Evolutionary conservation across 2,329 filamentous ascomycete genomes (phyloP).

Genomic region (Fusarium falciforme): DNA sequence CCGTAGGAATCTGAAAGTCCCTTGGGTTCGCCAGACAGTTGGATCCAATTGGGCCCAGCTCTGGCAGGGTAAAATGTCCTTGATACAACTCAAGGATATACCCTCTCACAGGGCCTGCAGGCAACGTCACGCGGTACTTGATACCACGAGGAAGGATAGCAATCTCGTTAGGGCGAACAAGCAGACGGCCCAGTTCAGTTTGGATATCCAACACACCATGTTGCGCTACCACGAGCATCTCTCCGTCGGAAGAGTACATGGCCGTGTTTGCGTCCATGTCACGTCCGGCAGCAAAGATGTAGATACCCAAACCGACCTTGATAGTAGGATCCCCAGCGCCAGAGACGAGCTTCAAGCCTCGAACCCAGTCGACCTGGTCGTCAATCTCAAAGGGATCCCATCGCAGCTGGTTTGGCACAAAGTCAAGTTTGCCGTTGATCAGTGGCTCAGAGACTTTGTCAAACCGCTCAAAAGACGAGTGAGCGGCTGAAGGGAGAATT

Average conservation of each 20-base stretch:
- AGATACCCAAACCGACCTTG: constrained; percentile 84
- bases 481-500: constrained; percentile 71
- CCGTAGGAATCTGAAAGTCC: constrained; percentile 80
- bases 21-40: constrained; percentile 78
- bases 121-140: constrained; percentile 75
- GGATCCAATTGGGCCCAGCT: constrained; percentile 78
- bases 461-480: constrained; percentile 58
- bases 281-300: constrained; percentile 81
- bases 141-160: constrained; percentile 79
- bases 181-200: constrained; percentile 78
- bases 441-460: background rate
- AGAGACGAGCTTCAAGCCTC: constrained; percentile 74
- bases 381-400: constrained; percentile 86
- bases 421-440: constrained; percentile 45
- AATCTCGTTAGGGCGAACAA: constrained; percentile 83
- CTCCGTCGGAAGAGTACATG: constrained; percentile 87
- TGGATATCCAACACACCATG: constrained; percentile 79
- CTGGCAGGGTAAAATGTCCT: constrained; percentile 76
- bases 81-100: constrained; percentile 82
- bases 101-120: constrained; percentile 70
- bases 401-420: constrained; percentile 78
- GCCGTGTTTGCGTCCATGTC: constrained; percentile 79
- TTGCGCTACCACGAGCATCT: constrained; percentile 81
- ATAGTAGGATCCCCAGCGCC: constrained; percentile 83
- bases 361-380: constrained; percentile 65